Evolutionary conservation across 768 basidiomycete species (phyloP).

Genomic region (Mycena polygramma): DNA sequence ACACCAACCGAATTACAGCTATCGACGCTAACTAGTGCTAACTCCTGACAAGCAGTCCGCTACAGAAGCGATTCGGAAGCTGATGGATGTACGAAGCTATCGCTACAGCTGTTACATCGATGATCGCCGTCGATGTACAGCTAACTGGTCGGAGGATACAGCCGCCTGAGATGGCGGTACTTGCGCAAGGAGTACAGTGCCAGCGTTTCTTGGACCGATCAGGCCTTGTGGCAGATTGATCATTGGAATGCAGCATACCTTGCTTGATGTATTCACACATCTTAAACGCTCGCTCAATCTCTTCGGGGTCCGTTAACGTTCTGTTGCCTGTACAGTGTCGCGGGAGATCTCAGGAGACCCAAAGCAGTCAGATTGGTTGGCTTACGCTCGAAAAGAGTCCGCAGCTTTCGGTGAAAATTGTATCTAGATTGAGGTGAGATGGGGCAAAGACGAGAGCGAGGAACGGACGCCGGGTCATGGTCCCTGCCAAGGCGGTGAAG

Average conservation of each 20-base stretch:
- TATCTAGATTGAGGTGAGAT: constrained; percentile 61
- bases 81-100: too few relatives aligned
- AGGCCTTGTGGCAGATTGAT: neutral
- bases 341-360: neutral
- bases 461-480: constrained; percentile 82
- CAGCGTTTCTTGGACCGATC: constrained; percentile 70
- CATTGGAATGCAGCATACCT: constrained; percentile 57
- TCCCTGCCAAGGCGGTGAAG: constrained; percentile 84
- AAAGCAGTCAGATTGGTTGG: neutral
- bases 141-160: constrained; percentile 65
- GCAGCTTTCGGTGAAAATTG: constrained; percentile 80
- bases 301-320: constrained; percentile 70
- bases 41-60: too few relatives aligned
- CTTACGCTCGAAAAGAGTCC: constrained; percentile 82
- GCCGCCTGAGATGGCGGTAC: constrained; percentile 82
- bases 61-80: too few relatives aligned
- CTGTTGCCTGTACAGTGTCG: constrained; percentile 67
- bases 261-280: constrained; percentile 90
- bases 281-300: constrained; percentile 82
- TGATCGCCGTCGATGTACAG: neutral
- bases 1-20: too few relatives aligned
- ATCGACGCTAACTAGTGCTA: too few relatives aligned
- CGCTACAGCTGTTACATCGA: too few relatives aligned
- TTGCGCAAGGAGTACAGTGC: constrained; percentile 87
- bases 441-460: constrained; percentile 32